phyloP scores from a whole-genome alignment of 805 yeast genomes.

The Hanseniaspora guilliermondii region DNA sequence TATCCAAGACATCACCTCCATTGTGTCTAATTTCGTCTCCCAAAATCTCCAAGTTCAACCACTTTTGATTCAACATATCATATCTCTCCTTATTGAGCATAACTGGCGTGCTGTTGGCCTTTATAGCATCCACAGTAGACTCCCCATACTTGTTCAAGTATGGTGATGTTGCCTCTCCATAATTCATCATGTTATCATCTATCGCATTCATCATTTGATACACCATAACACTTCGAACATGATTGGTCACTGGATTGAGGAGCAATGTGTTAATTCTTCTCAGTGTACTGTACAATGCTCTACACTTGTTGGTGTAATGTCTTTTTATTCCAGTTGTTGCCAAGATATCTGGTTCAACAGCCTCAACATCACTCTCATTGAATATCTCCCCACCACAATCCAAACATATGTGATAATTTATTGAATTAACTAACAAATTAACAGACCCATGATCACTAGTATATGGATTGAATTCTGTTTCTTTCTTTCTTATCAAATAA shows the following conservation, averaged over 20 bases:
- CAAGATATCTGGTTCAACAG: constrained; percentile 16
- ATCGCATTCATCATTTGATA: constrained; percentile 22
- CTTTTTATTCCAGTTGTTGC: constrained; percentile 16
- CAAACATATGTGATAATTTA: constrained; percentile 36
- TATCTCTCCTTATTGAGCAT: constrained; percentile 40
- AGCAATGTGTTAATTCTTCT: constrained; percentile 19
- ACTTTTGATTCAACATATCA: constrained; percentile 42
- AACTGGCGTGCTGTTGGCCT: constrained; percentile 44
- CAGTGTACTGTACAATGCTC: constrained; percentile 20
- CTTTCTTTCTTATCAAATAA: constrained; percentile 28
- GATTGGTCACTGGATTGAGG: constrained; percentile 16
- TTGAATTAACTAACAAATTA: constrained; percentile 24
- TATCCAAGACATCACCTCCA: constrained; percentile 16
- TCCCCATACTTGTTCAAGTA: constrained; percentile 69
- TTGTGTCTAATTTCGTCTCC: constrained; percentile 34
- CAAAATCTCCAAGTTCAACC: constrained; percentile 49
- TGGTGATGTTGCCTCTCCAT: constrained; percentile 77
- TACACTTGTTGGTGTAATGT: constrained; percentile 22
- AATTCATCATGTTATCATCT: constrained; percentile 78
- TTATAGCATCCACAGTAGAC: constrained; percentile 42
- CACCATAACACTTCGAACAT: neutral
- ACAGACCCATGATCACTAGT: constrained; percentile 20
- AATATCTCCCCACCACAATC: constrained; percentile 32
- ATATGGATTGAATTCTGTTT: constrained; percentile 17
- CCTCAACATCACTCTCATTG: constrained; percentile 19